Base-by-base conservation (phyloP, 306 rosid genomes). In the Trifolium fragiferum region DNA sequence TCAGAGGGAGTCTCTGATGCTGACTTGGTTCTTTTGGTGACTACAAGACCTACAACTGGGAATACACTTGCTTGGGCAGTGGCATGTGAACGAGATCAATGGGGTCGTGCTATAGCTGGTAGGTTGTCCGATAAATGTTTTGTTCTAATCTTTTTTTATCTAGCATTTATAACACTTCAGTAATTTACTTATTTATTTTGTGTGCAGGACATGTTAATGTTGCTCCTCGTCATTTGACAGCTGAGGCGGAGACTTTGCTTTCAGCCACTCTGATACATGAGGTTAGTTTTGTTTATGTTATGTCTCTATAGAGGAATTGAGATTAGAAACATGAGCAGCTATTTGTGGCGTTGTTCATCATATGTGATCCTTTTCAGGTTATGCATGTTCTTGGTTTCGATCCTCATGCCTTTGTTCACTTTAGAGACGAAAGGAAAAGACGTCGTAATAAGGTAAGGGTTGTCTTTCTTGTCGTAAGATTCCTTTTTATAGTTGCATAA, bases 101-200 rank as follows among this genome's bases (percentile, higher is more conserved):
- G 99, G 99, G 99, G 99, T 37, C 99, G 98, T 72, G 97, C 98
- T 60, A 89, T 95, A 79, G 99, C 99, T 63, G 99, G 99, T 92
- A 78, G 74, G 44, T 79, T 73, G 43, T 82, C 74, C 51, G 53
- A 60, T 68, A 51, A 76, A 9, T 51, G 25, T 46, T 55, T 75
- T 70, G 64, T 30, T 71, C 37, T 74, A 18, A 41, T 76, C 20
- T 19, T 19, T 81, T 76, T 68, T 68, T 67, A 41, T 74, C 27
- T 72, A 72, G 65, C 59, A 73, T 50, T 82, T 68, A 14, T 7
- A 70, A 55, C 43, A 74, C 72, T 43, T 77, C 64, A 53, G 76
- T 74, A 77, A 25, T 64, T 66, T 55, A 46, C 32, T 50, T 43
- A 61, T 49, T 46, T 57, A 37, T 64, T 49, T 33, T 46, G 66